Evolutionary conservation across 176 grass and related monocot species (phyloP), one percentile per base, ranked within the genome.

Genomic region (Musa itinerans): DNA sequence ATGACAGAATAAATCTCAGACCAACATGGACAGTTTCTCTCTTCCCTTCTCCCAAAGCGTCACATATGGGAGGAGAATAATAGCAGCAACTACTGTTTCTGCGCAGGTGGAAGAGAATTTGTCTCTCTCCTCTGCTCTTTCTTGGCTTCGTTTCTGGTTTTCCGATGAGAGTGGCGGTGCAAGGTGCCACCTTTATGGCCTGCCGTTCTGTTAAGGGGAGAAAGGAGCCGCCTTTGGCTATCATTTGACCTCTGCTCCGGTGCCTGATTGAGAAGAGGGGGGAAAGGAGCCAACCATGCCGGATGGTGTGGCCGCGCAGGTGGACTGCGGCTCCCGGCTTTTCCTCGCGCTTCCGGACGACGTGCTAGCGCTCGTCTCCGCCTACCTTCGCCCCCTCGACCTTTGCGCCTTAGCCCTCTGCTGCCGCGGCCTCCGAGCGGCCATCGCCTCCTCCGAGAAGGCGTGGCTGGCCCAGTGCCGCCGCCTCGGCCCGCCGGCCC

Each of bases 301-400:
- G 6, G 24, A 13, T 6, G 23, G 24, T 7, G 12, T 68, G 65
- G 27, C 65, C 24, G 15, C 24, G 52, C 17, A 26, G 52, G 19
- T 10, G 53, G 50, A 72, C 22, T 74, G 72, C 72, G 93, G 89
- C 68, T 70, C 81, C 2, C 80, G 82, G 50, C 85, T 90, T 5
- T 81, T 96, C 62, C 89, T 92, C 2, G 76, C 83, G 27, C 81
- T 90, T 10, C 93, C 87, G 9, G 87, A 90, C 23, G 93, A 92
- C 81, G 93, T 89, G n/a, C 79, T 96, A 11, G 79, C 83, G 50
- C 83, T 96, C 34, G 79, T 96, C 81, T 92, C 85, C 19, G 65
- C 76, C 0, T 82, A 87, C 57, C 87, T 92, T 11, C 82, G 59
- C 14, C 87, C 89, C 0, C 83, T 74, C 22, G 89, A 96, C 62